Evolutionary conservation across 1,284 basidiomycete genomes (phyloP).

Genomic region (Leccinum insolens): DNA sequence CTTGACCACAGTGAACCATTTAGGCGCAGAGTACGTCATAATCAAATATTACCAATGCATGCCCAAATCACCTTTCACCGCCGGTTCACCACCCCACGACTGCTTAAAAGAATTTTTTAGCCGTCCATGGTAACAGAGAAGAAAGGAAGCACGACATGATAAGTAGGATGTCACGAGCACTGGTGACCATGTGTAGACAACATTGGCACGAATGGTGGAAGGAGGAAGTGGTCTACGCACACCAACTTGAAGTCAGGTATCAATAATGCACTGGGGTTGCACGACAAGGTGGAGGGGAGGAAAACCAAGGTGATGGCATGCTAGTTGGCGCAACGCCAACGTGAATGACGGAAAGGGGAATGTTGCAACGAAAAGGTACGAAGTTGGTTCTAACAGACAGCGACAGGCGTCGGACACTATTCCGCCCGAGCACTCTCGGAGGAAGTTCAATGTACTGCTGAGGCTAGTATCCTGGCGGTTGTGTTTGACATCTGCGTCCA

Average conservation of each 20-base stretch:
- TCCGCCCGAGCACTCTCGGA: neutral
- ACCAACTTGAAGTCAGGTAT: no score
- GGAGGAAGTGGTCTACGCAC: neutral
- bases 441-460: neutral
- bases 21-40: neutral
- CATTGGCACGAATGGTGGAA: neutral
- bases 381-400: neutral
- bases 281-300: neutral
- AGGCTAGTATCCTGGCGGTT: neutral
- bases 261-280: neutral
- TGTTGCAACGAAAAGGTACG: neutral
- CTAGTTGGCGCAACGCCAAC: neutral
- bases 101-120: neutral
- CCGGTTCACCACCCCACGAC: neutral
- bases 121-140: neutral
- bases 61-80: neutral
- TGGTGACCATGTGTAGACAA: neutral
- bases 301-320: neutral
- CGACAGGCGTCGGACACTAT: neutral
- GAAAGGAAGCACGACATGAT: neutral
- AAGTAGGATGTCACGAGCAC: neutral
- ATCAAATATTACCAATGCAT: neutral
- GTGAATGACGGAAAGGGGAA: neutral
- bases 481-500: neutral
- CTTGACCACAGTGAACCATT: neutral